These are phyloP conservation scores for Mycena crocata DNA, from an alignment of 768 basidiomycete species.

Conservation along the genomic window DNA sequence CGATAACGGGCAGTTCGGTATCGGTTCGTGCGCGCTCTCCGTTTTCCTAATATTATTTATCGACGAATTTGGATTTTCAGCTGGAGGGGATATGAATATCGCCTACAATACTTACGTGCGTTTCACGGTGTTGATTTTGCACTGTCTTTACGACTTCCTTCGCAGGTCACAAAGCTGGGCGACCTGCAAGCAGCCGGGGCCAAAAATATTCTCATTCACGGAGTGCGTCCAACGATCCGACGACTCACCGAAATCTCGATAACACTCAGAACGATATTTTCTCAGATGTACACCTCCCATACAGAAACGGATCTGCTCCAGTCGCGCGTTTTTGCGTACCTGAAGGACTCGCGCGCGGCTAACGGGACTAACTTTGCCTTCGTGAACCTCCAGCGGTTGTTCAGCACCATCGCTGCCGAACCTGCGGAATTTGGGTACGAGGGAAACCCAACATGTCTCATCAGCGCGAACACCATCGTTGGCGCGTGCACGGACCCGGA, in stretches of 20 bases:
- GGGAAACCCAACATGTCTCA: constrained; percentile 45
- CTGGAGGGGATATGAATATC: constrained; percentile 39
- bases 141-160: neutral
- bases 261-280: neutral
- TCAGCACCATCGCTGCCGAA: constrained; percentile 38
- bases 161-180: constrained; percentile 40
- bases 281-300: constrained; percentile 46
- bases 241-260: neutral
- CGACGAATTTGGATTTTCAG: constrained; percentile 19
- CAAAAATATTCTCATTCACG: constrained; percentile 45
- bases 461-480: constrained; percentile 44
- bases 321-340: constrained; percentile 40
- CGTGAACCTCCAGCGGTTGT: constrained; percentile 43
- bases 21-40: constrained; percentile 24
- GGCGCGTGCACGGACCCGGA: constrained; percentile 47
- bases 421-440: constrained; percentile 41
- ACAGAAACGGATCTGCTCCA: constrained; percentile 43
- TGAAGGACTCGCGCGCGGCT: constrained; percentile 36
- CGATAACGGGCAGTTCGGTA: constrained; percentile 43
- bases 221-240: constrained; percentile 30
- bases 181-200: constrained; percentile 45
- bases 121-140: neutral
- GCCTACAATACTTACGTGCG: constrained; percentile 40
- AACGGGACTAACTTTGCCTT: constrained; percentile 47
- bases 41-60: neutral